Conservation (phyloP, 495 filamentous ascomycete species). For the Copromyces sp. region DNA sequence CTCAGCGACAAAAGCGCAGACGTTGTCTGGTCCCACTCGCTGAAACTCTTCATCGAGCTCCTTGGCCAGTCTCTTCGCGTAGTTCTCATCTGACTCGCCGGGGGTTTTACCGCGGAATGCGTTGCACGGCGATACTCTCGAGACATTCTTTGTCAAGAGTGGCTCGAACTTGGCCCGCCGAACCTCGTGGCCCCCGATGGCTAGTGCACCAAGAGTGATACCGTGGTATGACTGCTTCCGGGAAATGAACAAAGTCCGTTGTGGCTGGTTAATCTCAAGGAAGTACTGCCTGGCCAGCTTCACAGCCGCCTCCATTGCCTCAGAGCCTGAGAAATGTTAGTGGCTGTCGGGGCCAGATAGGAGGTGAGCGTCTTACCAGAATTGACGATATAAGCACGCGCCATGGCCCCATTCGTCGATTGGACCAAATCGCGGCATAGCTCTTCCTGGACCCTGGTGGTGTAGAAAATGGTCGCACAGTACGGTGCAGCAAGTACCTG, state of each 20-base stretch:
- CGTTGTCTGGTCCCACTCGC: conserved; percentile 56
- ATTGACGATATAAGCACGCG: conserved; percentile 38
- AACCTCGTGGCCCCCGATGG: conserved; percentile 51
- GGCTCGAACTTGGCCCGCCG: conserved; percentile 58
- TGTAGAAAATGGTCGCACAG: conserved; percentile 35
- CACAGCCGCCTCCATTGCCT: conserved; percentile 34
- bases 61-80: conserved; percentile 43
- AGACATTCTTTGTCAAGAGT: conserved; percentile 50
- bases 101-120: conserved; percentile 25
- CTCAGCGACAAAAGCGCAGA: conserved; percentile 71
- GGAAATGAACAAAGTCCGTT: conserved; percentile 50
- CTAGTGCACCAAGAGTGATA: conserved; percentile 57
- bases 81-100: conserved; percentile 25
- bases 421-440: conserved; percentile 33
- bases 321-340: conserved; percentile 29
- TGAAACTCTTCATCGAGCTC: conserved; percentile 72
- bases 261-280: conserved; percentile 36
- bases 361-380: conserved; percentile 46
- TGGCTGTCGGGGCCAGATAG: conserved; percentile 6
- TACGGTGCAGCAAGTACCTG: conserved; percentile 35
- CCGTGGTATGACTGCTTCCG: conserved; percentile 68
- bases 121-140: conserved; percentile 59
- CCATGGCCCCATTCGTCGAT: conserved; percentile 36
- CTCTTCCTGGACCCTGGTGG: conserved; percentile 27
- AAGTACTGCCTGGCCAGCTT: conserved; percentile 64